A percentile compares a stretch with the other conserved stretches of the same genome.
These are phyloP conservation scores for Cercospora zeina DNA, from an alignment of 2,329 filamentous ascomycete species.

Conservation along the genomic window DNA sequence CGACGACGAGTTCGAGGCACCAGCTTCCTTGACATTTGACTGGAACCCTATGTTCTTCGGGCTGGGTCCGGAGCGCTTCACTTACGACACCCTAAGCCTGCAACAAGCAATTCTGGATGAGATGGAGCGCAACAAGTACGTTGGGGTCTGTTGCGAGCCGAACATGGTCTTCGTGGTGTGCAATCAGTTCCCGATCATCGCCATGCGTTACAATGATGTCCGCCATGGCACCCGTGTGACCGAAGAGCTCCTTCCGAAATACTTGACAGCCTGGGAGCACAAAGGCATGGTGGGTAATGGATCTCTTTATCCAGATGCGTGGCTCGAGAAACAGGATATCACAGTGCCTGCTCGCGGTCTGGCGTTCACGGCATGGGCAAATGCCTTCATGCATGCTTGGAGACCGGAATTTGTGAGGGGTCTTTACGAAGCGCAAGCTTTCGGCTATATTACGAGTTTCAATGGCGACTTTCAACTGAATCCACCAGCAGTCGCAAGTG, in stretches of 20 bases:
- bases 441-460: constrained; percentile 12
- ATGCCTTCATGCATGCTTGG: constrained; percentile 45
- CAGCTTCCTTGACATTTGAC: constrained; percentile 40
- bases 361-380: constrained; percentile 38
- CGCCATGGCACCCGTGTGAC: constrained; percentile 40
- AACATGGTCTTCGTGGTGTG: constrained; percentile 47
- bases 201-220: constrained; percentile 44
- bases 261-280: constrained; percentile 41
- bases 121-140: constrained; percentile 46
- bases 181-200: constrained; percentile 50
- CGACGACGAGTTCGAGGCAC: constrained; percentile 45
- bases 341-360: constrained; percentile 25
- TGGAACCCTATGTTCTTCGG: constrained; percentile 45
- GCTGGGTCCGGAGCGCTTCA: constrained; percentile 42
- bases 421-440: constrained; percentile 6
- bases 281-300: constrained; percentile 38
- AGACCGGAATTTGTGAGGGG: constrained; percentile 38
- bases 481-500: constrained; percentile 9
- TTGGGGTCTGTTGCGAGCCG: constrained; percentile 49
- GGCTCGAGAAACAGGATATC: constrained; percentile 36
- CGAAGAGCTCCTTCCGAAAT: constrained; percentile 42
- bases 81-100: constrained; percentile 40
- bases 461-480: constrained; percentile 11
- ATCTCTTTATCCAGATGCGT: constrained; percentile 35
- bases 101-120: constrained; percentile 42